A percentile compares a stretch with the other conserved stretches of the same genome.
These are phyloP conservation scores for Candida ficus DNA, from an alignment of 805 yeast species.

Conservation along the genomic window DNA sequence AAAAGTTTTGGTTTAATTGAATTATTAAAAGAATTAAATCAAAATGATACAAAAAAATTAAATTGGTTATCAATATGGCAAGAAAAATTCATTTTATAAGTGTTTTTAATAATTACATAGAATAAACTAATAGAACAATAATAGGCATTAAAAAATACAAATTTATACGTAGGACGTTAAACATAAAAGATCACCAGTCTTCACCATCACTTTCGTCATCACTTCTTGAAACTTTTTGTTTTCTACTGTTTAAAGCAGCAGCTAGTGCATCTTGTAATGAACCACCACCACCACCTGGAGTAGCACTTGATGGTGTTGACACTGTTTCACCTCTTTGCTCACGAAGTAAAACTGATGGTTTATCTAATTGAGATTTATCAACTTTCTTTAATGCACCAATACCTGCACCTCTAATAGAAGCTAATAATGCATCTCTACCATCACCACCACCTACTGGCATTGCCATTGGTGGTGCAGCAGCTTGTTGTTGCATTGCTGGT, in stretches of 20 bases:
- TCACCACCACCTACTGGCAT: constrained; percentile 39
- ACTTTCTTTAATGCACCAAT: constrained; percentile 64
- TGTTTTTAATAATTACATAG: too few species aligned
- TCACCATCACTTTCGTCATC: constrained; percentile 82
- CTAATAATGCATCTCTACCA: constrained; percentile 75
- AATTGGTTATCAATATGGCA: constrained; percentile 57
- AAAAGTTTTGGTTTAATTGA: constrained; percentile 15
- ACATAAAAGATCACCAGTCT: constrained; percentile 47
- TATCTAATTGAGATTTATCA: constrained; percentile 79
- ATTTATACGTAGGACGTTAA: too few species aligned
- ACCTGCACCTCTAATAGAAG: constrained; percentile 79
- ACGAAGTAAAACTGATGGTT: constrained; percentile 65
- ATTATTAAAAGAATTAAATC: constrained; percentile 40
- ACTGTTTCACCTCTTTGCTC: constrained; percentile 66
- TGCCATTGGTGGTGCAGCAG: constrained; percentile 24
- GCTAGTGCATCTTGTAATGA: constrained; percentile 83
- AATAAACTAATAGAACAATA: too few species aligned
- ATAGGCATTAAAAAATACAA: too few species aligned
- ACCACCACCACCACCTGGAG: constrained; percentile 48
- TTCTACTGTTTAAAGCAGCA: constrained; percentile 77
- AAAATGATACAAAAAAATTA: constrained; percentile 44
- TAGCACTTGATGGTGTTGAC: constrained; percentile 29
- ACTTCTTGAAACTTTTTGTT: constrained; percentile 72
- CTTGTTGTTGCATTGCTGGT: constrained; percentile 28
- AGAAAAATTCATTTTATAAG: constrained; percentile 30